Base-by-base conservation (phyloP, 192 early-diverging fungal genomes). In the Dissophora ornata region DNA sequence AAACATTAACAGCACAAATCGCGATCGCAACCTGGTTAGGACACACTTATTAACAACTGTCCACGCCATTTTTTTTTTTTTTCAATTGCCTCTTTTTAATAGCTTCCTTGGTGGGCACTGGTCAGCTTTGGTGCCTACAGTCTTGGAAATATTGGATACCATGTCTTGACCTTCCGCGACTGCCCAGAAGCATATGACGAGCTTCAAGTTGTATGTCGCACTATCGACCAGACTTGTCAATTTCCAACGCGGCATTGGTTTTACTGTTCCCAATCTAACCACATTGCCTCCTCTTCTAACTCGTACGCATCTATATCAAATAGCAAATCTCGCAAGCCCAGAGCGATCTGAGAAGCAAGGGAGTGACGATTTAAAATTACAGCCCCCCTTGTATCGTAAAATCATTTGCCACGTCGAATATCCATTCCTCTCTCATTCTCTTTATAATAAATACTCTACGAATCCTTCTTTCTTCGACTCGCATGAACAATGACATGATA, bases 111-210 rank as follows among this genome's bases (percentile, higher is more conserved):
- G 78, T 94, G 92, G 91, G 73, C 65, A 7, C 58, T 96, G 29
- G 92, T 97, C 33, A 75, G 87, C 1, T 94, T 97, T 71, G 95
- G 96, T 8, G 84, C 93, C n/a, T 97, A 97, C 80, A 92, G 92
- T 30, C 88, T 98, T 33, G 87, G 86, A 33, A 91, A 88, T 68
- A 87, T 98, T 56, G 97, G 97, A 25, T 95, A 89, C 56, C 89
- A 90, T 47, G 85, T 98, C 42, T 67, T 93, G 38, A 94, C 88
- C 1, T 98, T 98, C 81, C 85, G 93, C 24, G 95, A 98, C 68
- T 96, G 95, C 80, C 93, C 95, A 42, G 95, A 94, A 52, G 97
- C 96, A 8, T 91, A 93, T 80, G 79, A 87, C 32, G 91, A 92
- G 68, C 87, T 98, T 28, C 82, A 92, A 84, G 64, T 73, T 80